These are phyloP conservation scores for Thamnidium elegans DNA, from an alignment of 192 early-diverging fungal species.

Conservation along the genomic window DNA sequence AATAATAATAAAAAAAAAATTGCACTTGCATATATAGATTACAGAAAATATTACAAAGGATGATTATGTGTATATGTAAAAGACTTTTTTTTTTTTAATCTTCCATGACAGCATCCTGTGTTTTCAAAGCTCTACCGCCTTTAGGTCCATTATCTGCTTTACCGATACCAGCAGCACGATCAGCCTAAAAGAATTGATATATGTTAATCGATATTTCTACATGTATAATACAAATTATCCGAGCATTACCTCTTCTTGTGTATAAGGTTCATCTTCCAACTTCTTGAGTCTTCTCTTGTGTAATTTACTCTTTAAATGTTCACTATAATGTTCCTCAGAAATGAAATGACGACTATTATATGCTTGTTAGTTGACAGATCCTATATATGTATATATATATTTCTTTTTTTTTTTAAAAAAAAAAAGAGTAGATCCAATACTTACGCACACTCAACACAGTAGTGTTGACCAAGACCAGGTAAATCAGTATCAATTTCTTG, in stretches of 20 bases:
- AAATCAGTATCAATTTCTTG: constrained; percentile 75
- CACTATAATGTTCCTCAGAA: constrained; percentile 51
- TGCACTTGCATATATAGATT: too few species aligned
- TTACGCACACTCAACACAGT: constrained; percentile 81
- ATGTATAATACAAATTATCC: neutral
- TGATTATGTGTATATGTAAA: too few species aligned
- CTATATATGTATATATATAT: neutral
- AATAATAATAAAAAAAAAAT: neutral
- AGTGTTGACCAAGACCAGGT: constrained; percentile 88
- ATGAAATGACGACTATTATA: constrained; percentile 66
- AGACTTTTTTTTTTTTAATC: constrained; percentile 6
- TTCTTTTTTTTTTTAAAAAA: neutral
- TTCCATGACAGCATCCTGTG: constrained; percentile 24
- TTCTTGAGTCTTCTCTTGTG: constrained; percentile 87
- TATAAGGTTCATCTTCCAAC: constrained; percentile 81
- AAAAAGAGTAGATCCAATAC: constrained; percentile 10
- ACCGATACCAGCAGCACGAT: constrained; percentile 34
- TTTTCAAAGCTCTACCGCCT: constrained; percentile 20
- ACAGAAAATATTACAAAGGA: too few species aligned
- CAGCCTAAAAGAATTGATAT: constrained; percentile 28
- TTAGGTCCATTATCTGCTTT: constrained; percentile 38
- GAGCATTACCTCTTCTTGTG: constrained; percentile 77
- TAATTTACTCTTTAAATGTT: constrained; percentile 75
- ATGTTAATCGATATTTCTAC: too few species aligned
- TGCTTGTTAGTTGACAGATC: too few species aligned